Conservation (phyloP, 176 grass and related monocot species). For the bread wheat (Triticum aestivum) region IWGSC_CS_RefSeq_v2.1 NC_057795.1:551951801-551952300, state of each 20-base stretch:
- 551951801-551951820: slow-evolving; percentile 60
- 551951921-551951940: slow-evolving; percentile 66
- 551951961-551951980: slow-evolving; percentile 65
- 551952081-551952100: slow-evolving; percentile 69
- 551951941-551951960: slow-evolving; percentile 61
- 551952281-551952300: slow-evolving; percentile 53
- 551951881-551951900: slow-evolving; percentile 63
- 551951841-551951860: slow-evolving; percentile 80
- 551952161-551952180: slow-evolving; percentile 74
- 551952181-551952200: slow-evolving; percentile 61
- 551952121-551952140: slow-evolving; percentile 88
- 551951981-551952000: slow-evolving; percentile 63
- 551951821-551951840: slow-evolving; percentile 59
- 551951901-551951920: slow-evolving; percentile 73
- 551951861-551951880: slow-evolving; percentile 45
- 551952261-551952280: slow-evolving; percentile 49
- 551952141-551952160: slow-evolving; percentile 68
- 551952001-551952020: slow-evolving; percentile 60
- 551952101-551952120: slow-evolving; percentile 81
- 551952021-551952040: slow-evolving; percentile 48
- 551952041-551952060: slow-evolving; percentile 55
- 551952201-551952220: slow-evolving; percentile 48
- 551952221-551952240: slow-evolving; percentile 59
- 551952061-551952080: slow-evolving; percentile 62
- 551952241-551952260: slow-evolving; percentile 44